Evolutionary conservation across 139 green algal genomes (phyloP), one percentile per base, ranked within the genome.

Genomic region (Yamagishiella unicocca): DNA sequence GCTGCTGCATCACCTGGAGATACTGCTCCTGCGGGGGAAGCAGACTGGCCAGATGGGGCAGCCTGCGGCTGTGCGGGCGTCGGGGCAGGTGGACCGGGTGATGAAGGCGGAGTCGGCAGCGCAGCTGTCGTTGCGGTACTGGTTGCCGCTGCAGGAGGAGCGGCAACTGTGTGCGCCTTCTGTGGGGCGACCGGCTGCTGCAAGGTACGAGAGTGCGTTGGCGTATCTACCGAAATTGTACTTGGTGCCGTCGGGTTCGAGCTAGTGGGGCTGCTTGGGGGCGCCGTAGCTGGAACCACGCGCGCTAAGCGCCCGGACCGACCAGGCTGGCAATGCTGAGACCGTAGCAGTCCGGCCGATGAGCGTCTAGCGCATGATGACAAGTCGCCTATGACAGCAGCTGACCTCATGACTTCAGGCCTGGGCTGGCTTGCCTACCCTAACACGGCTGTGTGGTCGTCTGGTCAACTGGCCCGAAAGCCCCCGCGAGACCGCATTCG

Each of bases 381-480:
- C 21, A 82, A 1, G 33, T 82, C 74, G 14, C 46, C 33, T 46
- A 82, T n/a, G 17, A 82, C 43, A 80, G 33, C 33, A 37, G 37
- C 54, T 8, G 61, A 35, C 54, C 37, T n/a, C 75, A 82, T 82
- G 33, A 19, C 24, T 82, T 24, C 50, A 31, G 75, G 40, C 35
- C 27, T 33, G 38, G 25, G 22, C 8, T 33, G 67, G 67, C 33
- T 75, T 50, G 38, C 38, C 1, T 78, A 38, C n/a, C 12, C 37
- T 35, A 54, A 17, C 50, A 12, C 14, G 12, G 50, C 21, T 12
- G 33, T 76, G 21, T 33, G 70, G 14, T 46, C 70, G 70, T 25
- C 70, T 55, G 70, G 70, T 78, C 70, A 78, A 78, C 70, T 31
- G 9, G 70, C 70, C 2, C 24, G 40, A 78, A 78, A 78, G 70